phyloP scores from a whole-genome alignment of 768 basidiomycete species.

The Lentinula lateritia region DNA sequence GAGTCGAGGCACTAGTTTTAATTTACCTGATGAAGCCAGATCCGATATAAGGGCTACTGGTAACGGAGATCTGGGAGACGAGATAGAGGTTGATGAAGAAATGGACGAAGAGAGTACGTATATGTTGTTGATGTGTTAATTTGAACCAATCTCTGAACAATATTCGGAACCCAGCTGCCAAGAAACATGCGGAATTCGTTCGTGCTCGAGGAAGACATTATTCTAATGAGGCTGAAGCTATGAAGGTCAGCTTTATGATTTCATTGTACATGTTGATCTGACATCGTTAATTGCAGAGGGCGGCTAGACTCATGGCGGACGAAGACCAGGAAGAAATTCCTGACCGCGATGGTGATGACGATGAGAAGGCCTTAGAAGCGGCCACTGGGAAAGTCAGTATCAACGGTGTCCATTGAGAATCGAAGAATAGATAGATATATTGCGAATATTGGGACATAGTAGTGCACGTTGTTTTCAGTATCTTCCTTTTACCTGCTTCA shows the following conservation, averaged over 20 bases:
- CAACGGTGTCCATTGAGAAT: not conserved
- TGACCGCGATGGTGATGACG: conserved; percentile 16
- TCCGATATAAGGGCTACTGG: conserved; percentile 48
- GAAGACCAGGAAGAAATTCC: conserved; percentile 42
- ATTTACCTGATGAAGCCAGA: conserved; percentile 64
- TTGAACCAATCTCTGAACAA: not conserved
- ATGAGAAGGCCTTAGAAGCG: conserved; percentile 5
- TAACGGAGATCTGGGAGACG: conserved; percentile 52
- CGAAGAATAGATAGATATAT: not conserved
- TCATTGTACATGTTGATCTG: not conserved
- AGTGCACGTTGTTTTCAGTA: not conserved
- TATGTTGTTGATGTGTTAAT: not conserved
- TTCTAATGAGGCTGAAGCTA: conserved; percentile 87
- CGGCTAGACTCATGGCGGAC: conserved; percentile 58
- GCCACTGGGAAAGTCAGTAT: not conserved
- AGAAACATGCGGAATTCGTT: conserved; percentile 78
- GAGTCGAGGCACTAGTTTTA: conserved; percentile 83
- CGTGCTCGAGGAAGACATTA: conserved; percentile 80
- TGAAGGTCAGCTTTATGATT: conserved; percentile 55
- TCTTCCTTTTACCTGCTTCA: not conserved
- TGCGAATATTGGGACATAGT: not conserved
- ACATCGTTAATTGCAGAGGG: conserved; percentile 38
- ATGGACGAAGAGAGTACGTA: conserved; percentile 84
- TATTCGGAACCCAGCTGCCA: conserved; percentile 48
- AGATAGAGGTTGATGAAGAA: conserved; percentile 71